These are phyloP conservation scores for Carallia brachiata DNA, from an alignment of 345 rosid species.

Conservation along the genomic window DNA sequence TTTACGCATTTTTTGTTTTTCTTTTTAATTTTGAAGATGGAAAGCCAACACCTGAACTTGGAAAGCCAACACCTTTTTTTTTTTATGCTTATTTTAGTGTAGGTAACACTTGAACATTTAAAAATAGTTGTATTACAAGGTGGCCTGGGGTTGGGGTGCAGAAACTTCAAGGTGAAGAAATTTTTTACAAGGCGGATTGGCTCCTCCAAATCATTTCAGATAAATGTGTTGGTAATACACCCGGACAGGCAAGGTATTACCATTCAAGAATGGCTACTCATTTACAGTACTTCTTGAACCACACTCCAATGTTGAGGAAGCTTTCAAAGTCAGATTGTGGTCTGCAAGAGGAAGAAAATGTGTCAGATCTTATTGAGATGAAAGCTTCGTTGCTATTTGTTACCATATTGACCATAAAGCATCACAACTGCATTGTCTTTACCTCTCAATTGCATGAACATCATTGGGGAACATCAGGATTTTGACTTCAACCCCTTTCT, in stretches of 20 bases:
- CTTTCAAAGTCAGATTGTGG: slow-evolving; percentile 86
- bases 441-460: slow-evolving; percentile 72
- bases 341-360: slow-evolving; percentile 43
- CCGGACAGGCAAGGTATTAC: background rate
- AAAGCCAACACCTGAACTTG: too few relatives aligned
- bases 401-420: too few relatives aligned
- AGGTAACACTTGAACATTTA: too few relatives aligned
- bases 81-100: too few relatives aligned
- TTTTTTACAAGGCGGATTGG: too few relatives aligned
- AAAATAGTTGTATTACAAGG: too few relatives aligned
- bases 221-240: background rate
- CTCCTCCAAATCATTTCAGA: too few relatives aligned
- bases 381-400: background rate
- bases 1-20: too few relatives aligned
- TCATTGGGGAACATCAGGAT: slow-evolving; percentile 65
- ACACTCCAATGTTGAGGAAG: slow-evolving; percentile 70
- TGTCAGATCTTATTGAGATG: slow-evolving; percentile 13
- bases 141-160: too few relatives aligned
- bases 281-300: slow-evolving; percentile 83
- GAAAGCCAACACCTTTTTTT: too few relatives aligned
- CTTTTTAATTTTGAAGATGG: too few relatives aligned
- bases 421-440: background rate
- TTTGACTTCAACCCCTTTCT: slow-evolving; percentile 76
- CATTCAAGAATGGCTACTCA: slow-evolving; percentile 4
- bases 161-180: too few relatives aligned